Evolutionary conservation across 257 asterid genomes (phyloP).

Genomic region (Scutellaria barbata): DNA sequence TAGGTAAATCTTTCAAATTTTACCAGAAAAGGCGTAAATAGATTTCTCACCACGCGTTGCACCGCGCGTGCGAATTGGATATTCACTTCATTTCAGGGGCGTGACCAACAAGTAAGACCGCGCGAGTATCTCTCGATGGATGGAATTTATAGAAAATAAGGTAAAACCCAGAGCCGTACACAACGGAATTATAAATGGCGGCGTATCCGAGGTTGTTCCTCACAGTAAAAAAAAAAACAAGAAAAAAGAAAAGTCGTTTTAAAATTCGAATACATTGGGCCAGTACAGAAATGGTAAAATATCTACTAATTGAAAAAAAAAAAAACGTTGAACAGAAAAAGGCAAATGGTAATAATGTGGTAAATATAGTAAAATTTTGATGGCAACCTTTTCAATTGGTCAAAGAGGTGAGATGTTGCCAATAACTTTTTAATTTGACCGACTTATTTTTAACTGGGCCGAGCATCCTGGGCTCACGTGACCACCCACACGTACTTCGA

Average conservation of each 20-base stretch:
- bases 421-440: conserved; percentile 50
- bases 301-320: too few relatives aligned
- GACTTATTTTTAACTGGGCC: conserved; percentile 61
- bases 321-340: conserved; percentile 18
- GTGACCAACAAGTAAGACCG: not conserved
- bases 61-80: not conserved
- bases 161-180: conserved; percentile 63
- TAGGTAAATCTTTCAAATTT: conserved; percentile 37
- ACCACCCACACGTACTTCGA: conserved; percentile 66
- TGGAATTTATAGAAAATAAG: conserved; percentile 48
- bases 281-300: too few relatives aligned
- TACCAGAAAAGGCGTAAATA: conserved; percentile 5
- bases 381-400: conserved; percentile 35
- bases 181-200: conserved; percentile 54
- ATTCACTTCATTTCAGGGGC: not conserved
- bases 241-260: not conserved
- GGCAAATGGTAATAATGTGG: conserved; percentile 25
- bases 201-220: conserved; percentile 52
- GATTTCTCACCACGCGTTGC: not conserved
- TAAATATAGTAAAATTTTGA: conserved; percentile 4
- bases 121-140: conserved; percentile 30
- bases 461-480: conserved; percentile 92
- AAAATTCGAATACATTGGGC: not conserved
- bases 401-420: conserved; percentile 48
- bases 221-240: conserved; percentile 50